Evolutionary conservation across 176 grass and related monocot genomes (phyloP).

Genomic region (Luzula sylvatica): DNA sequence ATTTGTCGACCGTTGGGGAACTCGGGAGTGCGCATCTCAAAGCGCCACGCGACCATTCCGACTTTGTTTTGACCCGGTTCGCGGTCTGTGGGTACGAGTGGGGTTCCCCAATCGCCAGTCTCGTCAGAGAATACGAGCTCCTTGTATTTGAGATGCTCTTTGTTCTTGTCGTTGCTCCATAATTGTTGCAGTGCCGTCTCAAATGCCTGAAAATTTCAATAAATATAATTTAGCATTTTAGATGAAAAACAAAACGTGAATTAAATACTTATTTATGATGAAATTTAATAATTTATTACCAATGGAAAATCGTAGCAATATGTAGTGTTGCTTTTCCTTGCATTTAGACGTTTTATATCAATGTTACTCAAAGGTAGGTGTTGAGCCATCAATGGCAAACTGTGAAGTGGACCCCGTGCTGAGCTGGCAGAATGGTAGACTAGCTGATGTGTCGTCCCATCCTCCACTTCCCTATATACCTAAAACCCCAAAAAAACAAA

Average conservation of each 20-base stretch:
- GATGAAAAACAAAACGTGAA: no score
- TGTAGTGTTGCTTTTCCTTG: conserved; percentile 89
- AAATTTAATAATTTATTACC: no score
- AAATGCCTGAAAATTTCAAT: conserved; percentile 52
- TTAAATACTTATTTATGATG: no score
- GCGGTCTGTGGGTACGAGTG: conserved; percentile 53
- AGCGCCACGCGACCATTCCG: conserved; percentile 86
- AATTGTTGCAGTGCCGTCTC: conserved; percentile 71
- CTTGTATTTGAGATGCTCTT: conserved; percentile 45
- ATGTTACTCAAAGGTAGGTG: conserved; percentile 66
- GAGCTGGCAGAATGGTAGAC: conserved; percentile 56
- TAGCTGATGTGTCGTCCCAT: conserved; percentile 48
- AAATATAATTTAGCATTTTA: no score
- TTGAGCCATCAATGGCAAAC: conserved; percentile 50
- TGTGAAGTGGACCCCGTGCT: conserved; percentile 59
- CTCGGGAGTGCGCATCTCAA: conserved; percentile 91
- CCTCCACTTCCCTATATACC: conserved; percentile 90
- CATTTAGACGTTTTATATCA: conserved; percentile 64
- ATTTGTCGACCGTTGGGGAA: conserved; percentile 80
- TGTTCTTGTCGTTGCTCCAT: conserved; percentile 56
- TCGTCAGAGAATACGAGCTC: conserved; percentile 71
- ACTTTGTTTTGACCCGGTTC: conserved; percentile 64
- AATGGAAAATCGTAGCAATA: conserved; percentile 98
- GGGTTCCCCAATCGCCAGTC: conserved; percentile 60
- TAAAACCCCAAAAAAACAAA: conserved; percentile 20